Conservation (phyloP, 2,329 filamentous ascomycete genomes). For the Colletotrichum horii region DNA sequence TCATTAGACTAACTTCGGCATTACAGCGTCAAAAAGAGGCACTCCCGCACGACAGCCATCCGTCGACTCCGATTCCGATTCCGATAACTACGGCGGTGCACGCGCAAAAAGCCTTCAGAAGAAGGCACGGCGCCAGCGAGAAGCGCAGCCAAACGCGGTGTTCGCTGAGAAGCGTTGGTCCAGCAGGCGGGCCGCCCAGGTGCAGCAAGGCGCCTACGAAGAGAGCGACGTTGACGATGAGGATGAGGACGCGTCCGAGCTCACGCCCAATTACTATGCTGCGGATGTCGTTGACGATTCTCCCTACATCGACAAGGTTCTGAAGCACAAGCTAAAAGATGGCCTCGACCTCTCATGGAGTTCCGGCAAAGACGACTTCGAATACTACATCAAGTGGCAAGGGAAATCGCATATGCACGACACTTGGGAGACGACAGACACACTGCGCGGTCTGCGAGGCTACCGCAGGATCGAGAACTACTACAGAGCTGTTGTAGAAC, state of each 20-base stretch:
- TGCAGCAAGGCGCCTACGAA: slow-evolving; percentile 66
- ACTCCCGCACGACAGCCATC: slow-evolving; percentile 61
- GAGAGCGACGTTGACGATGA: slow-evolving; percentile 71
- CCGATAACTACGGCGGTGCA: slow-evolving; percentile 80
- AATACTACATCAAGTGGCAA: slow-evolving; percentile 97
- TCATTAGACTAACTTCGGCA: not conserved
- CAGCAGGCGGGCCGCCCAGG: slow-evolving; percentile 80
- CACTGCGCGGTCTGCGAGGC: slow-evolving; percentile 78
- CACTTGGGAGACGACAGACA: slow-evolving; percentile 87
- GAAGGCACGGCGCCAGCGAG: slow-evolving; percentile 77
- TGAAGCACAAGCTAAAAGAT: slow-evolving; percentile 83
- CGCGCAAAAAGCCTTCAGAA: slow-evolving; percentile 73
- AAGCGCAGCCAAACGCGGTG: slow-evolving; percentile 69
- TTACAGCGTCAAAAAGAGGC: slow-evolving; percentile 63
- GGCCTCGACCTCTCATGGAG: slow-evolving; percentile 66
- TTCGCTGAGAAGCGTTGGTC: slow-evolving; percentile 90
- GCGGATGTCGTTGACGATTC: slow-evolving; percentile 76
- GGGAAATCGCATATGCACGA: slow-evolving; percentile 94
- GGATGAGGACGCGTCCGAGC: slow-evolving; percentile 68
- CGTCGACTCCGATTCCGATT: slow-evolving; percentile 64
- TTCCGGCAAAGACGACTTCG: slow-evolving; percentile 75
- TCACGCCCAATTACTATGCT: slow-evolving; percentile 67
- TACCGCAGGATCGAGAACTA: slow-evolving; percentile 94
- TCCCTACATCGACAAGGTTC: slow-evolving; percentile 87
- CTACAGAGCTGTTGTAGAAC: slow-evolving; percentile 80